Evolutionary conservation across 257 asterid genomes (phyloP).

Genomic region (Prunella vulgaris): DNA sequence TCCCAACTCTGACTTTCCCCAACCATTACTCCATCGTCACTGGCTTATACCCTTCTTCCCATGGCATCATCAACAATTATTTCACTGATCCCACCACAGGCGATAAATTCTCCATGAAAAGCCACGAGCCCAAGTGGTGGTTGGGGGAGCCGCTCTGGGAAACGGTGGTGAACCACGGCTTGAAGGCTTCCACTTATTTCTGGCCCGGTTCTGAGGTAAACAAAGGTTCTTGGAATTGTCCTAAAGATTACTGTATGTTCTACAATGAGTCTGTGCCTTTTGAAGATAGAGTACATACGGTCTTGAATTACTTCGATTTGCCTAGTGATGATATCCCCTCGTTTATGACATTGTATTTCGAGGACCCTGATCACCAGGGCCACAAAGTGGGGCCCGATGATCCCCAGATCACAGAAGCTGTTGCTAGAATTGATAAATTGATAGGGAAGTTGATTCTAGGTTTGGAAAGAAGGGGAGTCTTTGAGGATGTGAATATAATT

Average conservation of each 20-base stretch:
- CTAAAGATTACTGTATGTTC: conserved; percentile 34
- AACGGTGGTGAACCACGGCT: conserved; percentile 53
- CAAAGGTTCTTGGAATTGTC: conserved; percentile 62
- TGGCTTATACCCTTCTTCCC: conserved; percentile 68
- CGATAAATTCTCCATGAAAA: conserved; percentile 48
- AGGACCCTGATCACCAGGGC: conserved; percentile 80
- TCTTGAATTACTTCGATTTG: conserved; percentile 59
- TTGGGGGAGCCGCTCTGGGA: conserved; percentile 83
- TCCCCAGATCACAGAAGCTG: conserved; percentile 51
- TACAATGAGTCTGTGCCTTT: conserved; percentile 63
- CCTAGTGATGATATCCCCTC: conserved; percentile 51
- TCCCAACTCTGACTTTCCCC: conserved; percentile 70
- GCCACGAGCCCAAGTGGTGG: conserved; percentile 75
- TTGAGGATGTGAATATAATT: conserved; percentile 55
- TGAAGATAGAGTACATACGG: conserved; percentile 62
- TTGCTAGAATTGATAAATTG: conserved; percentile 38
- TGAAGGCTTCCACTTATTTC: conserved; percentile 61
- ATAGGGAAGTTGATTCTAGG: conserved; percentile 60
- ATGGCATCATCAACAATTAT: conserved; percentile 59
- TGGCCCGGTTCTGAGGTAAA: conserved; percentile 83
- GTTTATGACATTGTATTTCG: conserved; percentile 59
- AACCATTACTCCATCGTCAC: conserved; percentile 75
- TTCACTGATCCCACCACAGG: conserved; percentile 52
- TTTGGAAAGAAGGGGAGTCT: conserved; percentile 51
- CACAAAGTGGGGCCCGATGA: conserved; percentile 73